These are phyloP conservation scores for Helotiales sp. DNA, from an alignment of 2,329 filamentous ascomycete genomes.

Conservation along the genomic window DNA sequence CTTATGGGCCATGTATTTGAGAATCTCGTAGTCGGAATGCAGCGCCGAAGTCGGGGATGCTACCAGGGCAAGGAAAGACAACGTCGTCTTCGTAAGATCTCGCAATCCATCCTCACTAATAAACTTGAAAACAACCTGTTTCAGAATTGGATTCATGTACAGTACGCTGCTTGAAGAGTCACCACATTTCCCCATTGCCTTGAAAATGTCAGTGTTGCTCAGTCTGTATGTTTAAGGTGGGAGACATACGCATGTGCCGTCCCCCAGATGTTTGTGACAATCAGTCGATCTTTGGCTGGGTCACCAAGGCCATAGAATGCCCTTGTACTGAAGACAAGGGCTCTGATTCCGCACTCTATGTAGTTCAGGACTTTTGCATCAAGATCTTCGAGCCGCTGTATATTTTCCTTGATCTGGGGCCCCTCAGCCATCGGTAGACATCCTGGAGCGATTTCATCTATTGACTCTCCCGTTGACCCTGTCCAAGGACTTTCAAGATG, in stretches of 20 bases:
- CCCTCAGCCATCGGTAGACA: constrained; percentile 35
- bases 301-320: constrained; percentile 70
- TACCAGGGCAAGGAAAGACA: constrained; percentile 73
- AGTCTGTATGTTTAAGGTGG: too few relatives aligned
- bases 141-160: constrained; percentile 68
- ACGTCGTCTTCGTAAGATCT: constrained; percentile 72
- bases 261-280: constrained; percentile 95
- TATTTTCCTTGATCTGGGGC: constrained; percentile 47
- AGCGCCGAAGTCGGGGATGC: constrained; percentile 77
- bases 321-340: constrained; percentile 82
- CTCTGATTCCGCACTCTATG: constrained; percentile 58
- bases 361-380: constrained; percentile 56
- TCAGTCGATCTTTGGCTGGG: constrained; percentile 63
- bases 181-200: constrained; percentile 98
- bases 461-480: constrained; percentile 31
- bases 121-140: constrained; percentile 58
- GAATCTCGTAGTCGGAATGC: constrained; percentile 73
- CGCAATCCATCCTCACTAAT: constrained; percentile 62
- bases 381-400: constrained; percentile 45
- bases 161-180: constrained; percentile 84
- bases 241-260: constrained; percentile 89
- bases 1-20: constrained; percentile 50
- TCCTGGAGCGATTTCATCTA: constrained; percentile 30
- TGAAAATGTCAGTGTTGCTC: constrained; percentile 38
- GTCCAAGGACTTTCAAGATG: constrained; percentile 58